Base-by-base conservation (phyloP, 768 basidiomycete species). In the Lactifluus piperatus region DNA sequence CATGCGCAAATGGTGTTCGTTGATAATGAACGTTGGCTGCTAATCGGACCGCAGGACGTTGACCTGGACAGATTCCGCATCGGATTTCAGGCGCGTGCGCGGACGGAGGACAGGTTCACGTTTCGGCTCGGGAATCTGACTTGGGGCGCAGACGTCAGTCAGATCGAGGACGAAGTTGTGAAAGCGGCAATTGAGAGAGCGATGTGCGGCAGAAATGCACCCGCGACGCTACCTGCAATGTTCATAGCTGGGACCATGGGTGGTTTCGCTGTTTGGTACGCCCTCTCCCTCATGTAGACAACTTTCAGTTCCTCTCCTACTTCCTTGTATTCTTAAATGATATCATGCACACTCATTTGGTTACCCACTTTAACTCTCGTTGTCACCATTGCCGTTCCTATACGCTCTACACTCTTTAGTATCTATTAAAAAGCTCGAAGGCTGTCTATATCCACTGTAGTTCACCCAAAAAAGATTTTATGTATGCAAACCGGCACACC, bases 191-290 rank as follows among this genome's bases (percentile, higher is more conserved):
- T 32, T 24, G 49, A 52, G 39, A n/a, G 20, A 3, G 53, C 22
- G 18, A 32, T 10, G 29, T 48, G 54, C 3, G 58, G 58, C 18
- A 29, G 46, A 9, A 37, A 29, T 18, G 5, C 36, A 43, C 56
- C 51, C 7, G 53, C 58, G 20, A 32, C 37, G 63, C 51, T 64
- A n/a, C 61, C 62, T n/a, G 60, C 58, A 13, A 54, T 56, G 45
- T 62, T 63, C 53, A 63, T 62, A 56, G 51, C 63, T 3, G 60
- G 60, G 13, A 52, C 51, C 24, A 13, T 62, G 36, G 63, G 63
- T 24, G 63, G 63, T 24, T 26, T 64, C 14, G 55, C 51, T 0
- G 52, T 64, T 46, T 64, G 63, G 63, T 64, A 57, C 30, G 56
- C 54, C 14, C 51, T 62, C 36, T 54, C 63, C 20, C 55, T 62